Evolutionary conservation across 2,329 filamentous ascomycete species (phyloP).

Genomic region (Monosporascus sp.): DNA sequence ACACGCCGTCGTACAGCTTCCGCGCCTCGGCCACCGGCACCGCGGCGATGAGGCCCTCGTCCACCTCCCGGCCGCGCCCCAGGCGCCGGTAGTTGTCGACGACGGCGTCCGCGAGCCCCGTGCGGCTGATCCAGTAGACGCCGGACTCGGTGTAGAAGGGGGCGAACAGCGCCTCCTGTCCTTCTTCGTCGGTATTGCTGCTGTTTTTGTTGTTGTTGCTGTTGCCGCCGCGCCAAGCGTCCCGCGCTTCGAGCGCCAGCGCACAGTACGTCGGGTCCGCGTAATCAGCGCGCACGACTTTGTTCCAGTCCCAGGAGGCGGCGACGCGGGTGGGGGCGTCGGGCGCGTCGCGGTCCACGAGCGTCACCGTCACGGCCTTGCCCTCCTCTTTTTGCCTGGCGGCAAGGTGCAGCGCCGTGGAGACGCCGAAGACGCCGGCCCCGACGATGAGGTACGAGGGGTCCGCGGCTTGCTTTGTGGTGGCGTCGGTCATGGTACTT

Average conservation of each 20-base stretch:
- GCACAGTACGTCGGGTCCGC: constrained; percentile 57
- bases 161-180: constrained; percentile 32
- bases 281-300: constrained; percentile 66
- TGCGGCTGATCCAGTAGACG: constrained; percentile 35
- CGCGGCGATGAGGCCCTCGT: constrained; percentile 32
- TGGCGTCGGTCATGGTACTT: neutral
- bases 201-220: neutral
- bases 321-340: constrained; percentile 43
- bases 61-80: constrained; percentile 26
- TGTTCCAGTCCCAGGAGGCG: constrained; percentile 70
- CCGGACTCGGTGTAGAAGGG: constrained; percentile 45
- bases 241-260: constrained; percentile 60
- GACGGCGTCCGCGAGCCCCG: constrained; percentile 27
- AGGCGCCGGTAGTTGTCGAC: constrained; percentile 24
- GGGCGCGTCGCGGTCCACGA: constrained; percentile 52
- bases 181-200: neutral
- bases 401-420: constrained; percentile 59
- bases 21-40: constrained; percentile 43
- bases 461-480: neutral
- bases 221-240: constrained; percentile 40
- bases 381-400: constrained; percentile 17
- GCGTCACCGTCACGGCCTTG: constrained; percentile 33
- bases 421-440: constrained; percentile 60
- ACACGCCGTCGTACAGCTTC: constrained; percentile 43
- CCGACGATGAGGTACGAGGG: constrained; percentile 54